Evolutionary conservation across 2,329 filamentous ascomycete species (phyloP).

Genomic region (Rasamsonia emersonii): DNA sequence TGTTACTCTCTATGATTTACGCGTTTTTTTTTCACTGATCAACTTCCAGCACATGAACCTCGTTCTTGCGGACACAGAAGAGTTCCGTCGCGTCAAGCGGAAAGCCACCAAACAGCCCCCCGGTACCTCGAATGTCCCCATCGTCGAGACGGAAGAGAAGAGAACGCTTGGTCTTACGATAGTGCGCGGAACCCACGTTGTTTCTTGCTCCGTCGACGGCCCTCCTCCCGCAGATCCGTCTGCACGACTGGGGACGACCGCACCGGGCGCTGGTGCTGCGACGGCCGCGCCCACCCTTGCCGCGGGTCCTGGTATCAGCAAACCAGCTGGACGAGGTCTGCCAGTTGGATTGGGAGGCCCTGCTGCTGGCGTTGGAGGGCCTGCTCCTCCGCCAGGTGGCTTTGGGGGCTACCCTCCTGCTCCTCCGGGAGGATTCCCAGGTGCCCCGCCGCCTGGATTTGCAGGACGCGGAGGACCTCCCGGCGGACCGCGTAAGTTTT

Average conservation of each 20-base stretch:
- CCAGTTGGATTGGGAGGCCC: constrained; percentile 81
- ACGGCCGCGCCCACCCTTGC: constrained; percentile 58
- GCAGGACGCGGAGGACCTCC: constrained; percentile 43
- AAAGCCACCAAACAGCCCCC: constrained; percentile 62
- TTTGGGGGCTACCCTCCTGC: constrained; percentile 40
- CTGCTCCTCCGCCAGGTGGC: constrained; percentile 55
- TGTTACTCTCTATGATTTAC: neutral
- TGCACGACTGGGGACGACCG: constrained; percentile 72
- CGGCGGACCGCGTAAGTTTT: constrained; percentile 43
- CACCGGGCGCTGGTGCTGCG: constrained; percentile 50
- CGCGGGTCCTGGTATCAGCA: constrained; percentile 80
- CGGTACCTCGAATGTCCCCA: constrained; percentile 51
- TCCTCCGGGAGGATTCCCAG: constrained; percentile 44
- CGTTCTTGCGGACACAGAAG: constrained; percentile 95
- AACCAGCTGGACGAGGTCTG: constrained; percentile 78
- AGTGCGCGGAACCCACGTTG: constrained; percentile 86
- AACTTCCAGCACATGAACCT: constrained; percentile 93
- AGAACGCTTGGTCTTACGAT: constrained; percentile 93
- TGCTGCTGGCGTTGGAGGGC: constrained; percentile 76
- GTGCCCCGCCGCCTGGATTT: constrained; percentile 42
- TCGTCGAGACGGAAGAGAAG: constrained; percentile 90
- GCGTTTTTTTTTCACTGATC: constrained; percentile 5
- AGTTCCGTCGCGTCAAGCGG: constrained; percentile 85
- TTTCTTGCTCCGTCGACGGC: constrained; percentile 90
- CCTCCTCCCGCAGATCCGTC: constrained; percentile 91